Evolutionary conservation across 805 yeast species (phyloP).

Genomic region (Yarrowia keelungensis): DNA sequence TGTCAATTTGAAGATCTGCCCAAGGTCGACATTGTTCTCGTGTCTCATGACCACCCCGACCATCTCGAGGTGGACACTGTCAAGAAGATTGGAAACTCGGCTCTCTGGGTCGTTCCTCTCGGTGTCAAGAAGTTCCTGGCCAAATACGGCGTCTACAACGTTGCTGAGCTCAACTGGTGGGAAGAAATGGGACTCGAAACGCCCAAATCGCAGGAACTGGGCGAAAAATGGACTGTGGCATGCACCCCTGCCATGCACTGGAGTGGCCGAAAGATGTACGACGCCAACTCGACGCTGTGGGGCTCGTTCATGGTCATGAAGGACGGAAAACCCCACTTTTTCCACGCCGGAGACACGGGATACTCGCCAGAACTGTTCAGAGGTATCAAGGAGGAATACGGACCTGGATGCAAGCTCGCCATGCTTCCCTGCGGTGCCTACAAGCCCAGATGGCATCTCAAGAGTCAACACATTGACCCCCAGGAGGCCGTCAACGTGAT

Average conservation of each 20-base stretch:
- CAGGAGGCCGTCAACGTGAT: constrained; percentile 74
- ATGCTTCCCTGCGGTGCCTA: constrained; percentile 94
- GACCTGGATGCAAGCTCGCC: constrained; percentile 65
- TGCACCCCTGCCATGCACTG: constrained; percentile 93
- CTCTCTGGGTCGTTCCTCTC: constrained; percentile 85
- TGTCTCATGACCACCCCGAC: constrained; percentile 95
- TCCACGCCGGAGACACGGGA: constrained; percentile 96
- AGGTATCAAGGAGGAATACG: constrained; percentile 68
- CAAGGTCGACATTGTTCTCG: constrained; percentile 72
- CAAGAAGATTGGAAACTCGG: constrained; percentile 59
- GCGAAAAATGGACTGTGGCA: constrained; percentile 74
- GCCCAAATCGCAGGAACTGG: constrained; percentile 42
- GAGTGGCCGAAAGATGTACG: constrained; percentile 86
- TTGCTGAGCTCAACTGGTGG: constrained; percentile 94
- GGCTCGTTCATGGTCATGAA: constrained; percentile 78
- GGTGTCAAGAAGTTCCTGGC: constrained; percentile 72
- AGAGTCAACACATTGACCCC: constrained; percentile 87
- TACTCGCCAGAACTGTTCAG: constrained; percentile 76
- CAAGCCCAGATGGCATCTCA: constrained; percentile 93
- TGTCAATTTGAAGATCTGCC: constrained; percentile 68
- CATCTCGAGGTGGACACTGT: constrained; percentile 77
- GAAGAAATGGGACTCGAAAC: constrained; percentile 59
- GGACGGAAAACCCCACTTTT: constrained; percentile 73
- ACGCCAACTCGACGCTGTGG: constrained; percentile 85
- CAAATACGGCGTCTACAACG: constrained; percentile 63